Evolutionary conservation across 2,329 filamentous ascomycete genomes (phyloP), one percentile per base, ranked within the genome.

Genomic region (Cladobotryum mycophilum): DNA sequence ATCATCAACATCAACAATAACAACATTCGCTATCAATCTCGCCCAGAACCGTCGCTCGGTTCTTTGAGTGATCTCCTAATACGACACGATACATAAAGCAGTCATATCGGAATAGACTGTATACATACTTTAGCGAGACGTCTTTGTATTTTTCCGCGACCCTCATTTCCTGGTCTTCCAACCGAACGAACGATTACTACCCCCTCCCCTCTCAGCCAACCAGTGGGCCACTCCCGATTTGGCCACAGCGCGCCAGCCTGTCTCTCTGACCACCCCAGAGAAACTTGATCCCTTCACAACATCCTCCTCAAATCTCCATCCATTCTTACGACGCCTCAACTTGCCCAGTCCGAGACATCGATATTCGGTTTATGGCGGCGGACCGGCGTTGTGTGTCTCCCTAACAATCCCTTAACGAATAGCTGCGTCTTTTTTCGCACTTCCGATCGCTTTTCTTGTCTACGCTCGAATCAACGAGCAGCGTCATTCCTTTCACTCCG

Each of bases 391-490:
- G 14, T 38, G 14, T 38, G 14, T 15, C n/a, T 13, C 35, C 25
- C 25, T 30, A 30, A 30, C 25, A 30, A 30, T 30, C 25, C 8
- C 25, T 30, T 30, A 30, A 30, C 25, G 25, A 30, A 30, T 30
- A 30, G 25, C 9, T 30, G 25, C 25, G 25, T 30, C 25, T 30
- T 30, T 20, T 30, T 30, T 30, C 25, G 25, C 25, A 30, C 25
- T 30, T 30, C 25, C 25, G 25, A 30, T 51, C 49, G 49, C 37
- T 51, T 51, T 18, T 20, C n/a, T 30, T 30, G 20, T 30, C 25
- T 8, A 30, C 9, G 8, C 25, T 30, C 25, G 25, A 30, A 4
- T 6, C 25, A 30, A 30, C 25, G 25, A 30, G 25, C 25, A 30
- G 25, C 25, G 25, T 30, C 25, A 30, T 30, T 30, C 25, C 8